Conservation (phyloP, 148 eudicot genomes). For the Salicornia ramosissima region DNA sequence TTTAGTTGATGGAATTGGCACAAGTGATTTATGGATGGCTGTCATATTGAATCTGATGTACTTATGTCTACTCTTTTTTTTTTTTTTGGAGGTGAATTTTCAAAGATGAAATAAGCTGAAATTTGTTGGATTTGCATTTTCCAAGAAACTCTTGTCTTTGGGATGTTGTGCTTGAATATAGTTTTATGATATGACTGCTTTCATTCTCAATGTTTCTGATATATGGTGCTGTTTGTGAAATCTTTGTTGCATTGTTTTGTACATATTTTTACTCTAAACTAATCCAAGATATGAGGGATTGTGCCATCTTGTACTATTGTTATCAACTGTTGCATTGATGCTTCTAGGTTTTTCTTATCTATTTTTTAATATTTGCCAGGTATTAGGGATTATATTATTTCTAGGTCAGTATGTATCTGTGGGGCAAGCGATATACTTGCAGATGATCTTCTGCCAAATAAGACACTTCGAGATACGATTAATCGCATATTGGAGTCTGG, state of each 20-base stretch:
- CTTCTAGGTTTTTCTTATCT: not conserved
- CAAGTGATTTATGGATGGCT: not conserved
- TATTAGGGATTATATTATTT: slow-evolving; percentile 75
- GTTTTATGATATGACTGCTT: slow-evolving; percentile 25
- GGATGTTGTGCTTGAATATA: not conserved
- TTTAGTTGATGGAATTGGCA: not conserved
- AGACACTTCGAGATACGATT: slow-evolving; percentile 79
- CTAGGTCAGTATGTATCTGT: slow-evolving; percentile 77
- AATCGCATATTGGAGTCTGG: slow-evolving; percentile 74
- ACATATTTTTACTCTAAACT: not conserved
- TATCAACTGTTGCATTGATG: not conserved
- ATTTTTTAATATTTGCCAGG: slow-evolving; percentile 42
- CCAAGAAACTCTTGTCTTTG: not conserved
- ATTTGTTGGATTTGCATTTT: not conserved
- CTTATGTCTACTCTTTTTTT: not conserved
- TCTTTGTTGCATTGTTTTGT: not conserved
- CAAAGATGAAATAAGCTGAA: not conserved
- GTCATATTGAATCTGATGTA: not conserved
- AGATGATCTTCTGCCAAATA: slow-evolving; percentile 84
- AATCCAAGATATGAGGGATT: not conserved
- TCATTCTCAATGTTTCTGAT: slow-evolving; percentile 17
- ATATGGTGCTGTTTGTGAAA: not conserved
- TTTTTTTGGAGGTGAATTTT: not conserved
- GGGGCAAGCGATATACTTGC: slow-evolving; percentile 81
- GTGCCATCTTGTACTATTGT: not conserved